Base-by-base conservation (phyloP, 2,329 filamentous ascomycete species). In the Pestalotiopsis sp. region DNA sequence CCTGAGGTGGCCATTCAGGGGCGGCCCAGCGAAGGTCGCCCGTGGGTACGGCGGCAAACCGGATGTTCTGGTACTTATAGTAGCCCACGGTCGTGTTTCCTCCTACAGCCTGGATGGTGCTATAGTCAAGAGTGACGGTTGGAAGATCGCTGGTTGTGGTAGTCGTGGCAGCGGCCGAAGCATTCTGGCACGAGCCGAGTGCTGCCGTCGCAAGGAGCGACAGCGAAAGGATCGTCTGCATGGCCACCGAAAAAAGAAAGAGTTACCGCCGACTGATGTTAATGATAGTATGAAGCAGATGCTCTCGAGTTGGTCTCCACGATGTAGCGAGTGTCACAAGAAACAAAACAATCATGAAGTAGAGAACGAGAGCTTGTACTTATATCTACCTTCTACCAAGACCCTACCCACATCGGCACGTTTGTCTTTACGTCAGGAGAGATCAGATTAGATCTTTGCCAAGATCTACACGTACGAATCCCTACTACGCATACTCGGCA, bases 21-120 rank as follows among this genome's bases (percentile, higher is more conserved):
- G 77, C 75, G 11, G 77, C 77, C 38, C 74, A 81, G 13, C 78
- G 76, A 17, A 80, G 71, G 45, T 77, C 69, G 1, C 79, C 78
- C 2, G 75, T 77, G 3, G 80, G 77, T 5, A 78, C 74, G 2
- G 77, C 75, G 3, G 77, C 78, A 65, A 76, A 81, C 12, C 79
- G 74, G 58, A 80, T 79, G 63, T 80, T 80, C 67, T 80, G 78
- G 57, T 78, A 79, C 65, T 79, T 78, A 71, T 78, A 78, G 70
- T 75, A 76, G 27, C 77, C 76, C n/a, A 74, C 69, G 1, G 76
- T 72, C 23, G 70, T 68, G 61, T 77, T 71, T 25, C 67, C 66
- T 25, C 64, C 69, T 11, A 70, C 71, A 4, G 76, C 71, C 17
- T 70, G 64, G 38, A 78, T 64, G 13, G 75, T 78, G 64, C 67